These are phyloP conservation scores for Rehmannia glutinosa DNA, from an alignment of 257 asterid genomes.

Conservation along the genomic window DNA sequence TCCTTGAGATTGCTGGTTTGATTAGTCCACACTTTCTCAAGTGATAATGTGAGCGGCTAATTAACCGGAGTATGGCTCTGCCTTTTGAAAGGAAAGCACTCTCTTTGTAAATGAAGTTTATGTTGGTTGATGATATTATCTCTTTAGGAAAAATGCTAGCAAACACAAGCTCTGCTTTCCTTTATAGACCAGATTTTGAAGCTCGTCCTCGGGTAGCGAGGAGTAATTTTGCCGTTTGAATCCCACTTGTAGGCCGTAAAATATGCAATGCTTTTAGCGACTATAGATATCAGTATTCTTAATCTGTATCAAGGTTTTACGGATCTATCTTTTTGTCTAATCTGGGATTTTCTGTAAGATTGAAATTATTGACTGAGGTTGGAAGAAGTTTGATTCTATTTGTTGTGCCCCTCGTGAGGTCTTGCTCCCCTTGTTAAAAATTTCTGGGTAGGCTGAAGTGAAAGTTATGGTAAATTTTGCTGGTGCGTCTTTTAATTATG, in stretches of 20 bases:
- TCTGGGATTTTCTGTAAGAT: not conserved
- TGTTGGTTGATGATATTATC: conserved; percentile 17
- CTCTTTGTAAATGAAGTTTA: conserved; percentile 34
- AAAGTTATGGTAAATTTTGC: too few species aligned
- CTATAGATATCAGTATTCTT: not conserved
- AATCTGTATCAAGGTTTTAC: too few species aligned
- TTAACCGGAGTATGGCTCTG: not conserved
- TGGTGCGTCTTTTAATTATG: too few species aligned
- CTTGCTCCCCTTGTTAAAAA: too few species aligned
- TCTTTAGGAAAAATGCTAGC: conserved; percentile 26
- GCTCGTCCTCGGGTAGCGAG: conserved; percentile 1
- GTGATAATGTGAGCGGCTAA: conserved; percentile 21
- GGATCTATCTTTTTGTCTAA: not conserved
- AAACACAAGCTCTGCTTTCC: conserved; percentile 7
- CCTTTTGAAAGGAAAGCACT: conserved; percentile 13
- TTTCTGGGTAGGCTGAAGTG: too few species aligned
- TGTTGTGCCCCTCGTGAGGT: too few species aligned
- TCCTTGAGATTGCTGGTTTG: conserved; percentile 93
- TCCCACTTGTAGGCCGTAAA: conserved; percentile 1
- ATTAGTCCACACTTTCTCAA: conserved; percentile 82
- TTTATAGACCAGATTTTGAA: not conserved
- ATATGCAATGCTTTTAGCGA: conserved; percentile 8
- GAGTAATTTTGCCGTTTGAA: conserved; percentile 28
- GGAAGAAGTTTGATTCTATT: not conserved
- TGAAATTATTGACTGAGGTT: not conserved